A percentile compares a stretch with the other conserved stretches of the same genome.
These are phyloP conservation scores for Agarophyton chilense DNA, from an alignment of 23 red algal species.

Conservation along the genomic window DNA sequence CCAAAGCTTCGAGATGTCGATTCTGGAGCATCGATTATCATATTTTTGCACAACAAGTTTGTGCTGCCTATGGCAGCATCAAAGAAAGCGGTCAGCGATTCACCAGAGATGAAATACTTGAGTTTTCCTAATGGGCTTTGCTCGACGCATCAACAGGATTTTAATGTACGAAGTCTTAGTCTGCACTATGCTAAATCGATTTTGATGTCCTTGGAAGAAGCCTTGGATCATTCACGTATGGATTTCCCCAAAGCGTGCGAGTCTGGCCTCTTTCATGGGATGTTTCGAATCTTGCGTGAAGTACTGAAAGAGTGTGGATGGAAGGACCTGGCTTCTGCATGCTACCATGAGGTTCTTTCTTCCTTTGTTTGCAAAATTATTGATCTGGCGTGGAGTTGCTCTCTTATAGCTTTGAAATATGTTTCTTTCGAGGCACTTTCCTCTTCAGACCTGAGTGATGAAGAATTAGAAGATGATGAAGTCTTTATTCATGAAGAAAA, in stretches of 20 bases:
- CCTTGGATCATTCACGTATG: not conserved
- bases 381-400: slow-evolving; percentile 8
- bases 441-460: not conserved
- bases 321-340: slow-evolving; percentile 1
- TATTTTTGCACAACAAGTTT: slow-evolving; percentile 28
- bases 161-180: slow-evolving; percentile 16
- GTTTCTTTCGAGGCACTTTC: slow-evolving; percentile 22
- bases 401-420: slow-evolving; percentile 20
- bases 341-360: not conserved
- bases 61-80: not conserved
- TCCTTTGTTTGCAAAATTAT: slow-evolving; percentile 18
- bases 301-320: slow-evolving; percentile 37
- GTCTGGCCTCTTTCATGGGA: slow-evolving; percentile 43
- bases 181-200: slow-evolving; percentile 25
- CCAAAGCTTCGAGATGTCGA: slow-evolving; percentile 42
- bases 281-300: slow-evolving; percentile 25
- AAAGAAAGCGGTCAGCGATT: not conserved
- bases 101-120: not conserved
- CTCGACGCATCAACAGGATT: not conserved
- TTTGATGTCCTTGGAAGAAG: slow-evolving; percentile 17
- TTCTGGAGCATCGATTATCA: slow-evolving; percentile 27
- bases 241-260: slow-evolving; percentile 18
- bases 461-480: slow-evolving; percentile 5
- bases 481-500: slow-evolving; percentile 41
- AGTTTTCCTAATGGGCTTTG: not conserved